Percentiles rank a stretch among this genome's conserved stretches.
These are phyloP conservation scores for Taphrina communis DNA, from an alignment of 1,139 yeast genomes.

Conservation along the genomic window DNA sequence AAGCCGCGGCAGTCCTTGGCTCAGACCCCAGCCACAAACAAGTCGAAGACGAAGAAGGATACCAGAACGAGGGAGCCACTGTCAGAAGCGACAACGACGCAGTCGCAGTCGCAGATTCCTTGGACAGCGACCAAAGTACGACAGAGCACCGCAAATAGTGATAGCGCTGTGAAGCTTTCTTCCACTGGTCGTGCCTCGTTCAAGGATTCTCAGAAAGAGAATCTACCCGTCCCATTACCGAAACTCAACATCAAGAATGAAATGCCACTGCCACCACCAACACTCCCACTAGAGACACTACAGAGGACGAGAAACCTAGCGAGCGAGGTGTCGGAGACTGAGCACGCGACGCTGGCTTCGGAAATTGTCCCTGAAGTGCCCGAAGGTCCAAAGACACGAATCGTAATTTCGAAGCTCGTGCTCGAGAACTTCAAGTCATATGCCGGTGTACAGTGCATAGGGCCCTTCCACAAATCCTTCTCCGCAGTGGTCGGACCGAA, in stretches of 20 bases:
- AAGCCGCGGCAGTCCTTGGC: conserved; percentile 14
- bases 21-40: conserved; percentile 12
- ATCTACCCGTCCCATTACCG: not conserved
- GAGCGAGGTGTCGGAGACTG: not conserved
- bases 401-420: conserved; percentile 75
- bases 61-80: conserved; percentile 2
- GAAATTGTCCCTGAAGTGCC: conserved; percentile 8
- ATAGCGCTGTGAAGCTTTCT: not conserved
- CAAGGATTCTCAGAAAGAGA: conserved; percentile 16
- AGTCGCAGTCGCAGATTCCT: conserved; percentile 7
- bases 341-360: not conserved
- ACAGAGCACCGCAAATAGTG: not conserved
- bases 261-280: conserved; percentile 20
- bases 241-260: not conserved
- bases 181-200: not conserved
- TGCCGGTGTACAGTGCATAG: conserved; percentile 92
- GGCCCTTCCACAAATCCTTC: conserved; percentile 88
- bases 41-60: not conserved
- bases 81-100: conserved; percentile 3
- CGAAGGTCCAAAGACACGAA: conserved; percentile 56
- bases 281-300: conserved; percentile 17
- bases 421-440: conserved; percentile 91
- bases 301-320: not conserved
- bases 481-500: conserved; percentile 99
- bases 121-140: conserved; percentile 3